Percentiles rank a stretch among this genome's conserved stretches.
These are phyloP conservation scores for Brassica juncea DNA, from an alignment of 345 rosid genomes.

Conservation along the genomic window DNA sequence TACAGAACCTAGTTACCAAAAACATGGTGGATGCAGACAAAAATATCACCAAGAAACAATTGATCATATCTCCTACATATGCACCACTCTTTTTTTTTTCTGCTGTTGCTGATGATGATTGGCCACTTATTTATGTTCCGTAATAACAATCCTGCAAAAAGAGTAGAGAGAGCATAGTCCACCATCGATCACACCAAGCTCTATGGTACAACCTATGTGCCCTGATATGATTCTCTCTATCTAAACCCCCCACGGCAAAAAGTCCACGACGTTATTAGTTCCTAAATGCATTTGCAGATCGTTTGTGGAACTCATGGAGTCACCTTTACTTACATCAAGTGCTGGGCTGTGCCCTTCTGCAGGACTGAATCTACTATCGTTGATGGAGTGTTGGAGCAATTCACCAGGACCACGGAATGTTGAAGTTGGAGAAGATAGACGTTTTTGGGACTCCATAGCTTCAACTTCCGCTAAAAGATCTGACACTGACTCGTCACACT, in stretches of 20 bases:
- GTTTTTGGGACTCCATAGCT: slow-evolving; percentile 86
- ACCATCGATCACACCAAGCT: slow-evolving; percentile 27
- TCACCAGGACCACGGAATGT: slow-evolving; percentile 43
- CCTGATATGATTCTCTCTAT: slow-evolving; percentile 27
- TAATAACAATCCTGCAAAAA: slow-evolving; percentile 33
- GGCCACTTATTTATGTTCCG: slow-evolving; percentile 39
- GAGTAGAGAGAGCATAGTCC: slow-evolving; percentile 22
- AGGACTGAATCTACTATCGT: slow-evolving; percentile 67
- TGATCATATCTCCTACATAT: slow-evolving; percentile 31
- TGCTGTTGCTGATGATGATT: background rate
- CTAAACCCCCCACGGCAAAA: slow-evolving; percentile 5
- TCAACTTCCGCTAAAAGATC: slow-evolving; percentile 96
- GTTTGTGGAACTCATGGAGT: slow-evolving; percentile 71
- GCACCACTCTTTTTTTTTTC: slow-evolving; percentile 10
- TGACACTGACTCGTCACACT: slow-evolving; percentile 88
- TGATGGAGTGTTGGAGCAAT: slow-evolving; percentile 28
- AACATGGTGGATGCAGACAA: slow-evolving; percentile 23
- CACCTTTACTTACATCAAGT: slow-evolving; percentile 59
- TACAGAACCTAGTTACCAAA: slow-evolving; percentile 7
- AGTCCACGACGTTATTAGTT: slow-evolving; percentile 23
- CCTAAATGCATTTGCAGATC: slow-evolving; percentile 57
- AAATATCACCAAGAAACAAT: slow-evolving; percentile 29
- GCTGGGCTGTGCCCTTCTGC: slow-evolving; percentile 64
- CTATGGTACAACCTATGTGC: slow-evolving; percentile 23
- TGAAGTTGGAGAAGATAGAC: slow-evolving; percentile 69